These are phyloP conservation scores for Fragaria iinumae DNA, from an alignment of 306 rosid species.

Conservation along the genomic window DNA sequence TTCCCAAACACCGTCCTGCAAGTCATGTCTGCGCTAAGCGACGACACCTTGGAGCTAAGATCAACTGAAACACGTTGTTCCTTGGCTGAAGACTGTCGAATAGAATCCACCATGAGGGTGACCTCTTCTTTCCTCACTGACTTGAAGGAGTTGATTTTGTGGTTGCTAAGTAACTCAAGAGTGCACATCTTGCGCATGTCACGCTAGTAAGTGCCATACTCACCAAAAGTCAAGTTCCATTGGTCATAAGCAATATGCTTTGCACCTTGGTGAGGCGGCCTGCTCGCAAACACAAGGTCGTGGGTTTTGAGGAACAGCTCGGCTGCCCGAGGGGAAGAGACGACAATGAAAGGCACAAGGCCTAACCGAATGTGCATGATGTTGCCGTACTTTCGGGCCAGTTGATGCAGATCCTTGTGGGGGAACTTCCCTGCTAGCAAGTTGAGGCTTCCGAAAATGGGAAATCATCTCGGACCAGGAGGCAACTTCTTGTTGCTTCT, in stretches of 20 bases:
- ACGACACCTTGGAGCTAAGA: constrained; percentile 24
- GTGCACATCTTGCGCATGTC: constrained; percentile 32
- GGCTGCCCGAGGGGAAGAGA: constrained; percentile 44
- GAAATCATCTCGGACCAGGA: constrained; percentile 45
- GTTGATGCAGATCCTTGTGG: constrained; percentile 17
- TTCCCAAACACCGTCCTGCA: constrained; percentile 36
- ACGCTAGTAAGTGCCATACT: constrained; percentile 20
- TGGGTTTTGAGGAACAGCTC: constrained; percentile 55
- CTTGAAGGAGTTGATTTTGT: constrained; percentile 28
- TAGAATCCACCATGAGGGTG: background rate
- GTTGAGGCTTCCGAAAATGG: constrained; percentile 48
- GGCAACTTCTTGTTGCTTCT: constrained; percentile 24
- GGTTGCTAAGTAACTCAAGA: constrained; percentile 24
- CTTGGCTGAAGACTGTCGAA: background rate
- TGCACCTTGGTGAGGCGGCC: constrained; percentile 24
- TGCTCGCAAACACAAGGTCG: constrained; percentile 35
- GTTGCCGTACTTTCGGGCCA: constrained; percentile 27
- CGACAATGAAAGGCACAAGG: constrained; percentile 4
- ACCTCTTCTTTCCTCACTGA: constrained; percentile 28
- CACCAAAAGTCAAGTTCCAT: constrained; percentile 6
- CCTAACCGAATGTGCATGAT: constrained; percentile 33
- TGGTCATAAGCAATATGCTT: constrained; percentile 23
- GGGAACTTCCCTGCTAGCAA: constrained; percentile 35
- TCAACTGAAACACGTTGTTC: constrained; percentile 3
- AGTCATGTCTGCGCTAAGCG: constrained; percentile 10